phyloP scores from a whole-genome alignment of 2,329 filamentous ascomycete species.

The Penicillium frequentans region DNA sequence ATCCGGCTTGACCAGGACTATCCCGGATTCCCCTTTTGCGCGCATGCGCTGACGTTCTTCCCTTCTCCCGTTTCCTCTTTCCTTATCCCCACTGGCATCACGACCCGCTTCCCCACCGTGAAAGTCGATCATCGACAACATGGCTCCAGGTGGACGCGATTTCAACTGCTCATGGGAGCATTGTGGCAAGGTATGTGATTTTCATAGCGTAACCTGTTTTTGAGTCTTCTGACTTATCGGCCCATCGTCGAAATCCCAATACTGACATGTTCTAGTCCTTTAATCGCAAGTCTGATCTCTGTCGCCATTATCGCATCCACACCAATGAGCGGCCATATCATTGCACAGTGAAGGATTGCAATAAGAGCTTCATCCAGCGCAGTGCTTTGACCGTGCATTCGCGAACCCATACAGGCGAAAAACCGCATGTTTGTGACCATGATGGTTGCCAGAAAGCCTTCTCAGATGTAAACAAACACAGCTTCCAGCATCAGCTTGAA shows the following conservation, averaged over 20 bases:
- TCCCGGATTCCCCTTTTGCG: conserved; percentile 13
- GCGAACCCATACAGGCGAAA: conserved; percentile 46
- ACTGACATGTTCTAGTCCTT: conserved; percentile 38
- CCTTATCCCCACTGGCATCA: conserved; percentile 9
- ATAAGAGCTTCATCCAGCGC: conserved; percentile 51
- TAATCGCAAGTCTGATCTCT: conserved; percentile 51
- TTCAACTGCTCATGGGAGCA: conserved; percentile 46
- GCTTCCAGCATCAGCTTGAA: background rate
- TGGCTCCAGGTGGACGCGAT: conserved; percentile 45
- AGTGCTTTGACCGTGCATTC: conserved; percentile 50
- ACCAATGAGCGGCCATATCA: conserved; percentile 51
- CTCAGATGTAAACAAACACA: conserved; percentile 39
- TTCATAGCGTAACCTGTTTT: background rate
- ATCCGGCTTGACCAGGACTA: conserved; percentile 22
- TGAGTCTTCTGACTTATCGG: background rate
- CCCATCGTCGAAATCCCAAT: background rate
- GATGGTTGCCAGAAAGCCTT: conserved; percentile 46
- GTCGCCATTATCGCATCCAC: conserved; percentile 49
- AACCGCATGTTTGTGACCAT: conserved; percentile 45
- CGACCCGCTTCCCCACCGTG: conserved; percentile 18
- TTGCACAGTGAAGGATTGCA: conserved; percentile 46
- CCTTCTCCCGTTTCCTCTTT: background rate
- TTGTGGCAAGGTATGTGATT: conserved; percentile 42
- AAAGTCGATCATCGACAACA: conserved; percentile 18
- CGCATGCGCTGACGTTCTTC: conserved; percentile 14